phyloP scores from a whole-genome alignment of 306 rosid genomes.

The Vigna nakashimae region DNA sequence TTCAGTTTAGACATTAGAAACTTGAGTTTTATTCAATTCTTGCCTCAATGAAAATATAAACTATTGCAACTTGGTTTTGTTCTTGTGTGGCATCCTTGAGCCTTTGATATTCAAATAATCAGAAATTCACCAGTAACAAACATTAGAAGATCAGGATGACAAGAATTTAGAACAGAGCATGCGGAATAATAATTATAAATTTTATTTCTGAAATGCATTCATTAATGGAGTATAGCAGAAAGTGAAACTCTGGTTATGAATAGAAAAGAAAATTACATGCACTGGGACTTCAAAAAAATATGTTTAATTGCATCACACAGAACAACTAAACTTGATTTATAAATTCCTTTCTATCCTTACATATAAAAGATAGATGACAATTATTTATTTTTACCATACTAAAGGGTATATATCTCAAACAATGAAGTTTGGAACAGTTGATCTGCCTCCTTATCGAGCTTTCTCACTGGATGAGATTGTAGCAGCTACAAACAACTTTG shows the following conservation, averaged over 20 bases:
- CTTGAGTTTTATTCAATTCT: neutral
- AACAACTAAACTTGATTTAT: slow-evolving; percentile 12
- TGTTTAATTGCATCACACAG: neutral
- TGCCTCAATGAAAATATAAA: slow-evolving; percentile 12
- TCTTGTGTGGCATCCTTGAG: neutral
- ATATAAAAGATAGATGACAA: slow-evolving; percentile 23
- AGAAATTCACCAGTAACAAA: slow-evolving; percentile 1
- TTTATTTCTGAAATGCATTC: neutral
- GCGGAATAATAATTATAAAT: no score
- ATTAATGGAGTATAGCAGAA: neutral
- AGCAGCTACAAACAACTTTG: slow-evolving; percentile 81
- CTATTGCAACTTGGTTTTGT: neutral
- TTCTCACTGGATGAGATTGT: slow-evolving; percentile 85
- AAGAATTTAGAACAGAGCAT: neutral
- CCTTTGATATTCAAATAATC: neutral
- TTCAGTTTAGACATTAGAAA: neutral
- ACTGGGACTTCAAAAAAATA: neutral
- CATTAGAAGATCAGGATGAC: slow-evolving; percentile 1
- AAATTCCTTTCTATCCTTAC: slow-evolving; percentile 31
- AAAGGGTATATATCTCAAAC: slow-evolving; percentile 80
- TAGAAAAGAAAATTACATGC: slow-evolving; percentile 4
- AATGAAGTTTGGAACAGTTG: slow-evolving; percentile 68
- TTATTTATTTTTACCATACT: slow-evolving; percentile 17
- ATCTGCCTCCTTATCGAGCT: slow-evolving; percentile 79
- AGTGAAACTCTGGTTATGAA: neutral